A percentile compares a stretch with the other conserved stretches of the same genome.
These are phyloP conservation scores for Arthrobotrys musiformis DNA, from an alignment of 2,329 filamentous ascomycete genomes.

Conservation along the genomic window DNA sequence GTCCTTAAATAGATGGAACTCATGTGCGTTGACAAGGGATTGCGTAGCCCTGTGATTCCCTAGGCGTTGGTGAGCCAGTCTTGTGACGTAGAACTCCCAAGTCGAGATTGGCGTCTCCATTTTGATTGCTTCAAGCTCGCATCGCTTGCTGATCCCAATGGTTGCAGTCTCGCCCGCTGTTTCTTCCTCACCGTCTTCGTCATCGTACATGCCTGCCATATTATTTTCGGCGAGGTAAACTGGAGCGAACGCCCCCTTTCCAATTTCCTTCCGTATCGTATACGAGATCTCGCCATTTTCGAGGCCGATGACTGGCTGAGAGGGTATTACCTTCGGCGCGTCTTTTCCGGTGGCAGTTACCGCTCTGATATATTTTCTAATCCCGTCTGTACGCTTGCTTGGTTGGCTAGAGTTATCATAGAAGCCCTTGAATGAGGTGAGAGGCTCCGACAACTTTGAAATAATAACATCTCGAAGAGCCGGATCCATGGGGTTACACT, in stretches of 20 bases:
- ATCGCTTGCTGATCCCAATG: conserved; percentile 64
- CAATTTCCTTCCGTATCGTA: conserved; percentile 83
- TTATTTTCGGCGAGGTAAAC: conserved; percentile 89
- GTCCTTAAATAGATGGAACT: conserved; percentile 89
- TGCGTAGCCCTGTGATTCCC: conserved; percentile 77
- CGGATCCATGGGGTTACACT: conserved; percentile 92
- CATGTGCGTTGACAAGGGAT: conserved; percentile 83
- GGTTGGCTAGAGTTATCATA: conserved; percentile 74
- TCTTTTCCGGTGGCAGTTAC: conserved; percentile 69
- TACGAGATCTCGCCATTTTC: conserved; percentile 68
- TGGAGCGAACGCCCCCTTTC: conserved; percentile 91
- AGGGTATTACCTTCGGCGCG: conserved; percentile 42
- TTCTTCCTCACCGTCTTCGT: conserved; percentile 65
- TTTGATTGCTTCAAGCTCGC: conserved; percentile 83
- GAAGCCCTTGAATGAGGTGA: conserved; percentile 81
- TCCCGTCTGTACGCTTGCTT: conserved; percentile 76
- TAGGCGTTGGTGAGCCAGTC: conserved; percentile 79
- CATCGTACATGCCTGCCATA: conserved; percentile 62
- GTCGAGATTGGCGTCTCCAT: conserved; percentile 88
- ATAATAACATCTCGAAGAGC: conserved; percentile 79
- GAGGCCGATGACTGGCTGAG: conserved; percentile 42
- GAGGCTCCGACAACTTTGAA: conserved; percentile 75
- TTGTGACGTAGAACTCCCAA: conserved; percentile 98
- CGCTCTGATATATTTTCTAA: conserved; percentile 82
- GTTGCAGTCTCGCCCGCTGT: conserved; percentile 68